A percentile compares a stretch with the other conserved stretches of the same genome.
Evolutionary conservation across 495 filamentous ascomycete species (phyloP).

Genomic region (Penicillium crystallinum): DNA sequence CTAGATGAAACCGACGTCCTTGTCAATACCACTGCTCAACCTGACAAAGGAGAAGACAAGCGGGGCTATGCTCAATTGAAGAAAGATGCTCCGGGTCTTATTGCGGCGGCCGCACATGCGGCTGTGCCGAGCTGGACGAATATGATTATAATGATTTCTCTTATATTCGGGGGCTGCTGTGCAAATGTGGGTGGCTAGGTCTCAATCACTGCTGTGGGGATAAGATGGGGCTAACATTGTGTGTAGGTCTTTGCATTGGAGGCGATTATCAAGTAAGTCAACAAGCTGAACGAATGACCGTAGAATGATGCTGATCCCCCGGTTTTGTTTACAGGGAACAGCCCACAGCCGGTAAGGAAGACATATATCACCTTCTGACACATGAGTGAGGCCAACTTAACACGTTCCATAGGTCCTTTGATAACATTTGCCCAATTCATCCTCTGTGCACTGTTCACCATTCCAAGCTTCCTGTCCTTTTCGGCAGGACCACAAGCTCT

Average conservation of each 20-base stretch:
- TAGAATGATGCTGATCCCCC: constrained; percentile 8
- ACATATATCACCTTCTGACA: neutral
- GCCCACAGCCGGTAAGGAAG: constrained; percentile 30
- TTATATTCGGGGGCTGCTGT: constrained; percentile 97
- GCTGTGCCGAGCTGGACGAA: constrained; percentile 64
- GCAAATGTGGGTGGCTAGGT: constrained; percentile 67
- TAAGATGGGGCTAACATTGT: neutral
- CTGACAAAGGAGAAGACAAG: neutral
- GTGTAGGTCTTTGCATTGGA: constrained; percentile 84
- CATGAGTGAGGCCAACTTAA: neutral
- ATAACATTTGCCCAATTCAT: constrained; percentile 94
- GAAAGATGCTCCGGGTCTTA: constrained; percentile 44
- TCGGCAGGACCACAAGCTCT: constrained; percentile 55
- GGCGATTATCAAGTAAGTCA: constrained; percentile 82
- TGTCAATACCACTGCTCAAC: neutral
- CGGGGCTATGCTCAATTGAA: constrained; percentile 64
- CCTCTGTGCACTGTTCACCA: constrained; percentile 63
- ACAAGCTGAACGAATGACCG: neutral
- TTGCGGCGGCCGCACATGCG: constrained; percentile 38
- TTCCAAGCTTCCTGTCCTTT: constrained; percentile 68
- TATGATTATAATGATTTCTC: constrained; percentile 64
- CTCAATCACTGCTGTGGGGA: neutral
- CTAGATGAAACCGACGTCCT: neutral
- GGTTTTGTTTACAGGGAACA: constrained; percentile 26
- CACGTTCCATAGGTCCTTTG: constrained; percentile 58